Evolutionary conservation across 768 basidiomycete genomes (phyloP), one percentile per base, ranked within the genome.

Genomic region (Panaeolus papilionaceus): DNA sequence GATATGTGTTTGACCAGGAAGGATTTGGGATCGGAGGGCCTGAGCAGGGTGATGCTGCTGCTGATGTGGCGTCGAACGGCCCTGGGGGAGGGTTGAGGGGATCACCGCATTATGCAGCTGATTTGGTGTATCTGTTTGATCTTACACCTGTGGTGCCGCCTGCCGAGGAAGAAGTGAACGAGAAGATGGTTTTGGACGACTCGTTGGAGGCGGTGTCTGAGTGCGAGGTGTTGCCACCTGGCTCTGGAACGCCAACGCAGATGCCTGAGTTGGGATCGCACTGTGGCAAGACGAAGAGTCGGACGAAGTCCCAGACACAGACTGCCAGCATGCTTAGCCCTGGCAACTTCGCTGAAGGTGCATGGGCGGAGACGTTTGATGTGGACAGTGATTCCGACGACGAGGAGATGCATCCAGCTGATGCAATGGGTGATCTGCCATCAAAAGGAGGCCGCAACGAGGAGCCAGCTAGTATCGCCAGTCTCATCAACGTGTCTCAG

Each of bases 1-100:
- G 92, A 66, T 94, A 92, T 71, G 87, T 92, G 18, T 94, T 94
- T 74, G 92, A 94, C 77, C 92, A 94, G 78, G 92, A 92, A 71
- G 86, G 89, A 1, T 90, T 92, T 9, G 80, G 54, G 14, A 58
- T 58, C 33, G 54, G 54, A 4, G 54, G 54, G 11, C 54, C 54
- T 10, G 54, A 58, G 54, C 54, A 58, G 54, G 33, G 54, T 37
- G 54, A 58, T 20, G 20, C 10, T 33, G 54, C 54, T 12, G 33
- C 28, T 37, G 54, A 58, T 20, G 47, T 4, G 4, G 28, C 54
- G 4, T 58, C 54, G 54, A 26, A 37, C 1, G 26, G 6, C 4
- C 28, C 54, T 33, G 54, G 54, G 14, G 54, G 33, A 4, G 54
- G 54, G 54, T 33, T 84, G 26, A 82, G 87, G 61, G 87, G 87